Evolutionary conservation across 2,329 filamentous ascomycete species (phyloP).

Genomic region (Aspergillus amoenus): DNA sequence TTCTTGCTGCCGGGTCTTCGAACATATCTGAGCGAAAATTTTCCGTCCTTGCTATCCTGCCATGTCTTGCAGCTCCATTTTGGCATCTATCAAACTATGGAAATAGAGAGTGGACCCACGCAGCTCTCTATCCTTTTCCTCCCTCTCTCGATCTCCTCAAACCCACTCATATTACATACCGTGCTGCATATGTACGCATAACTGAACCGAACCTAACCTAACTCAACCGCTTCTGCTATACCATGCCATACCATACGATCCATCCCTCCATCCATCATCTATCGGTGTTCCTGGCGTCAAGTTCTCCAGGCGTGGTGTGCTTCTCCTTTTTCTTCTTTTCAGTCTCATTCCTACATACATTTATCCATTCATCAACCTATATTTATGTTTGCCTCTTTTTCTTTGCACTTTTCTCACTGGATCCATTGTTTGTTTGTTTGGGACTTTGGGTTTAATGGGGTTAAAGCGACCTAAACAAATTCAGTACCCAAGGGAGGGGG

Average conservation of each 20-base stretch:
- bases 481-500: no score
- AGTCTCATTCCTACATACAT: no score
- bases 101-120: not conserved
- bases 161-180: not conserved
- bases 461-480: not conserved
- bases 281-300: not conserved
- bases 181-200: not conserved
- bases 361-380: no score
- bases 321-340: no score
- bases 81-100: not conserved
- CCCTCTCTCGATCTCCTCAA: not conserved
- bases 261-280: not conserved
- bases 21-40: not conserved
- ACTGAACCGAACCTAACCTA: no score
- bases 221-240: not conserved
- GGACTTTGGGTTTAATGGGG: not conserved
- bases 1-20: not conserved
- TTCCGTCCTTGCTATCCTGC: not conserved
- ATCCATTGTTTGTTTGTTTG: no score
- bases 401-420: not conserved
- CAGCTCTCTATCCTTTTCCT: not conserved
- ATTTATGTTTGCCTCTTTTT: not conserved
- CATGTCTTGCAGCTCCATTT: not conserved
- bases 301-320: not conserved
- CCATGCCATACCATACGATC: no score